Conservation (phyloP, 805 yeast species). For the Sugiyamaella chiloensis region DNA sequence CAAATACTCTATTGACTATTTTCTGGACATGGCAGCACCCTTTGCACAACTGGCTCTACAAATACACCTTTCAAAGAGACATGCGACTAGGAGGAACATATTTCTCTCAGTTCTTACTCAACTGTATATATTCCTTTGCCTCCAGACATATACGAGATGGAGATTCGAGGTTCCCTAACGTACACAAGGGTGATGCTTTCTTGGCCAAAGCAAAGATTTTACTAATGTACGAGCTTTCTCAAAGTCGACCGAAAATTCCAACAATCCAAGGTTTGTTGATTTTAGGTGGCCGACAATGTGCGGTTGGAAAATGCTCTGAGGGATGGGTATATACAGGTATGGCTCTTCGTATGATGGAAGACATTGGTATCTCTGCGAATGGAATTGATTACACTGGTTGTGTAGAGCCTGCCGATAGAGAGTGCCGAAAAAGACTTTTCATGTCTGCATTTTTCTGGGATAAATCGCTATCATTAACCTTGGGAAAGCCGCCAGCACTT, state of each 20-base stretch:
- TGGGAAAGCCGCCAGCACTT: constrained; percentile 9
- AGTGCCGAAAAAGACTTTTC: constrained; percentile 7
- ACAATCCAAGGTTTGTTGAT: constrained; percentile 11
- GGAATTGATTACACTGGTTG: constrained; percentile 9
- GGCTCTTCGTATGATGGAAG: constrained; percentile 13
- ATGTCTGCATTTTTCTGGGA: constrained; percentile 11
- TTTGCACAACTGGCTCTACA: constrained; percentile 10
- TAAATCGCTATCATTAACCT: constrained; percentile 4
- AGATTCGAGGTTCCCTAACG: constrained; percentile 4
- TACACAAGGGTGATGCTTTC: constrained; percentile 7
- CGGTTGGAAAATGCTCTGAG: constrained; percentile 8
- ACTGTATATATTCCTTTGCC: constrained; percentile 7
- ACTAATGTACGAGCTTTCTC: constrained; percentile 10
- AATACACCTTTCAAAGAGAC: constrained; percentile 9
- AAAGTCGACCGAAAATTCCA: constrained; percentile 9
- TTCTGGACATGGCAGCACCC: constrained; percentile 11
- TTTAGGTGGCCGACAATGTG: constrained; percentile 9
- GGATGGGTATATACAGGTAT: constrained; percentile 10
- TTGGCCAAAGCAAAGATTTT: constrained; percentile 9
- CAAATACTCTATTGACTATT: constrained; percentile 1
- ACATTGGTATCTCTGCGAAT: constrained; percentile 5
- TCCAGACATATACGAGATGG: constrained; percentile 10
- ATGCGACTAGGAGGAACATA: constrained; percentile 9
- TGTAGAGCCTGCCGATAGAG: constrained; percentile 7
- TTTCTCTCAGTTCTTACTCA: constrained; percentile 8